Conservation (phyloP, 2,329 filamentous ascomycete species). For the Aureobasidium leucospermi region DNA sequence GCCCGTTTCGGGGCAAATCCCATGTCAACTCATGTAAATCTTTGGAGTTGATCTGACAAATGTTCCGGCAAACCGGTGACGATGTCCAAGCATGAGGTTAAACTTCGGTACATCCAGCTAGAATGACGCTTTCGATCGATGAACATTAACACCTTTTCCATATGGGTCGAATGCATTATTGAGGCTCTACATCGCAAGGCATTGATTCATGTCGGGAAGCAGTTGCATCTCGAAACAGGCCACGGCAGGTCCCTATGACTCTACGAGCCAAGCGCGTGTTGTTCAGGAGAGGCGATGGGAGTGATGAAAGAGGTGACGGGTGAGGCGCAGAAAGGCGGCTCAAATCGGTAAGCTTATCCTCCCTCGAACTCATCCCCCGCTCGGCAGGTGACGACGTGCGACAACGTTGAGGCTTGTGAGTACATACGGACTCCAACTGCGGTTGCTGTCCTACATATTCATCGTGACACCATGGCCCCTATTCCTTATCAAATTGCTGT, state of each 20-base stretch:
- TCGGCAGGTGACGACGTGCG: neutral
- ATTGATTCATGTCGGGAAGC: no score
- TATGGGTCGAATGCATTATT: no score
- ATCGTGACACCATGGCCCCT: neutral
- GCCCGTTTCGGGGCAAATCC: neutral
- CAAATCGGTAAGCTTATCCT: neutral
- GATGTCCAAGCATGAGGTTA: neutral
- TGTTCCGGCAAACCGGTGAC: neutral
- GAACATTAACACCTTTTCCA: no score
- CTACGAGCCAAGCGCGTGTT: no score
- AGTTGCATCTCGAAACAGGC: no score
- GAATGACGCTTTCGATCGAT: no score
- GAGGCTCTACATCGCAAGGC: no score
- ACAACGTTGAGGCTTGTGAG: neutral
- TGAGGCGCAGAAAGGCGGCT: neutral
- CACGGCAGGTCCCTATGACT: no score
- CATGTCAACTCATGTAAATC: neutral
- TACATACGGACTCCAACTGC: neutral
- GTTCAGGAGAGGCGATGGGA: no score
- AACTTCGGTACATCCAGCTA: neutral
- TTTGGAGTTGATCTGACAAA: neutral
- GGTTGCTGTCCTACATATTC: neutral
- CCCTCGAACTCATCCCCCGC: neutral
- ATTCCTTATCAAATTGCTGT: conserved; percentile 43
- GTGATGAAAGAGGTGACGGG: neutral